Evolutionary conservation across 2,329 filamentous ascomycete species (phyloP).

Genomic region (Beauveria varroae): DNA sequence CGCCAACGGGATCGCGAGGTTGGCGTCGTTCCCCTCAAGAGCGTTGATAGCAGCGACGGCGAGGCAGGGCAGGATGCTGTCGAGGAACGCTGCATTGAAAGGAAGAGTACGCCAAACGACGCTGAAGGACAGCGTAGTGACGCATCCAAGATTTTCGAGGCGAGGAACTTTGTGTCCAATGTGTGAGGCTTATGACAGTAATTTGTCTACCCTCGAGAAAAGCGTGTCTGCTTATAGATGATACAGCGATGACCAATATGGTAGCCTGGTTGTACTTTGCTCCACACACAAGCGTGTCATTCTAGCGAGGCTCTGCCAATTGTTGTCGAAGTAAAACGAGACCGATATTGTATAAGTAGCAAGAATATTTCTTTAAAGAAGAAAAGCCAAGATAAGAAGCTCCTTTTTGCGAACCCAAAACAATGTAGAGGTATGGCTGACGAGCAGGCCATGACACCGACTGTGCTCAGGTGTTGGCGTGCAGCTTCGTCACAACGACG

Average conservation of each 20-base stretch:
- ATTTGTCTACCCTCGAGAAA: not conserved
- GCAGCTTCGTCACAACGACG: not conserved
- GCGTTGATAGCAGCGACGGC: not conserved
- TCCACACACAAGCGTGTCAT: not conserved
- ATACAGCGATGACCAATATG: too few species aligned
- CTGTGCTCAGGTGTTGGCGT: not conserved
- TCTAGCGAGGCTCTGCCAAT: not conserved
- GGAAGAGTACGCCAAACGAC: slow-evolving; percentile 4
- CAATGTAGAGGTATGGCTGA: not conserved
- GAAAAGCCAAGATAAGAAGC: not conserved
- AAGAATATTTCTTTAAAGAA: too few species aligned
- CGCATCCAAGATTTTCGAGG: not conserved
- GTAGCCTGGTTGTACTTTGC: not conserved
- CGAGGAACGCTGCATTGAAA: not conserved
- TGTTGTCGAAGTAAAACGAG: not conserved
- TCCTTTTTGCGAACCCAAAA: not conserved
- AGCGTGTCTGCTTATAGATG: not conserved
- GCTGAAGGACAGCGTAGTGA: not conserved
- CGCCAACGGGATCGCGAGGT: slow-evolving; percentile 14
- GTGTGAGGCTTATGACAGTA: not conserved
- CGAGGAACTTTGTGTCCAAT: not conserved
- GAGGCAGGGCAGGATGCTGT: not conserved
- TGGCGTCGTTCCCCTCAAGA: not conserved
- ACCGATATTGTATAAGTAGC: too few species aligned
- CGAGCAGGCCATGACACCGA: not conserved